Evolutionary conservation across 345 rosid species (phyloP).

Genomic region (Alliaria petiolata): DNA sequence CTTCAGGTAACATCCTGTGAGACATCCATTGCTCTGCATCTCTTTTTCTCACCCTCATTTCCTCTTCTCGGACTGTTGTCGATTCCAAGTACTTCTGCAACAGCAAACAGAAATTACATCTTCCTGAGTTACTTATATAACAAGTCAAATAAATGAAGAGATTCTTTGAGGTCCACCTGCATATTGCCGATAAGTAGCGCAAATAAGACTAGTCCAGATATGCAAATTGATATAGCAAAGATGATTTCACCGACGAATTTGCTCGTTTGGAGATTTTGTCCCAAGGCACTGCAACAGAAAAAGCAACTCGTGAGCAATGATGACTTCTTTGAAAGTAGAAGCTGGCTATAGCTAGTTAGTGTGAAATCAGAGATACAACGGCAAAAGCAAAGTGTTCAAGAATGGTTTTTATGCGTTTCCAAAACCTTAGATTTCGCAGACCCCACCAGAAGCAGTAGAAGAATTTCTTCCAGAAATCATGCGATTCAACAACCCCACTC

Average conservation of each 20-base stretch:
- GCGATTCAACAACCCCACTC: constrained; percentile 24
- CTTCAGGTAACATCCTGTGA: constrained; percentile 32
- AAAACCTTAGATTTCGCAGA: constrained; percentile 27
- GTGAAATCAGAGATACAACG: not conserved
- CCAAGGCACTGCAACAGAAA: constrained; percentile 41
- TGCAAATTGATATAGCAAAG: constrained; percentile 41
- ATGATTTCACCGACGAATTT: constrained; percentile 38
- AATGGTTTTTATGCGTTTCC: no score
- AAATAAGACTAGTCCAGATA: constrained; percentile 45
- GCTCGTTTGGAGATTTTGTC: constrained; percentile 53
- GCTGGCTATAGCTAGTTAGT: not conserved
- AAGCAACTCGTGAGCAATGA: not conserved
- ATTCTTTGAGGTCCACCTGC: constrained; percentile 41
- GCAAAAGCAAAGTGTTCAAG: no score
- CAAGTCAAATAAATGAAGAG: not conserved
- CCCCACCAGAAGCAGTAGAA: constrained; percentile 39
- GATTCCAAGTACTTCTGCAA: constrained; percentile 32
- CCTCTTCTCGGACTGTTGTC: constrained; percentile 29
- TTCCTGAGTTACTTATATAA: not conserved
- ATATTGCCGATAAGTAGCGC: constrained; percentile 55
- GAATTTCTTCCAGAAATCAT: constrained; percentile 28
- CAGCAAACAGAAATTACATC: not conserved
- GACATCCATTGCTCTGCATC: constrained; percentile 40
- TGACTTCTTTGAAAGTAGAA: not conserved
- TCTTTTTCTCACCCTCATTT: constrained; percentile 32